phyloP scores from a whole-genome alignment of 331 rosid species.

The Rhamnella rubrinervis region DNA sequence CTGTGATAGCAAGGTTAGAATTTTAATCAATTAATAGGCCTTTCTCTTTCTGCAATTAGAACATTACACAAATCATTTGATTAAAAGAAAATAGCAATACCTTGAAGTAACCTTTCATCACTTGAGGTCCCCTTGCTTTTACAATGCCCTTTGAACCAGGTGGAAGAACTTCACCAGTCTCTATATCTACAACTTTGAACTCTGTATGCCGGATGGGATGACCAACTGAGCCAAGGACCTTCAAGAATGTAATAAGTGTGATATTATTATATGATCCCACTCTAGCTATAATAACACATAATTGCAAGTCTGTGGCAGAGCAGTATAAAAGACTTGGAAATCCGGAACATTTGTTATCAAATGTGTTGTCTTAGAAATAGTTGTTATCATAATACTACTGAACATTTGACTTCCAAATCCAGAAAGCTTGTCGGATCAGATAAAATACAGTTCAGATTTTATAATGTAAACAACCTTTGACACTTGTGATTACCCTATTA shows the following conservation, averaged over 20 bases:
- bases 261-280: constrained; percentile 35
- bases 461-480: background rate
- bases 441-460: background rate
- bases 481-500: too few species aligned
- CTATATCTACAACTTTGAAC: constrained; percentile 68
- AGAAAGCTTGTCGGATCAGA: background rate
- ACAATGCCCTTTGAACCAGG: constrained; percentile 81
- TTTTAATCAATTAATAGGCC: background rate
- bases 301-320: constrained; percentile 16
- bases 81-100: constrained; percentile 35
- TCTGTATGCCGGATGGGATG: constrained; percentile 76
- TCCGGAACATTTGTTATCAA: background rate
- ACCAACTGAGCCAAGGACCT: constrained; percentile 96
- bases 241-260: constrained; percentile 42
- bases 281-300: constrained; percentile 17
- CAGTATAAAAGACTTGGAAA: background rate
- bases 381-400: constrained; percentile 1
- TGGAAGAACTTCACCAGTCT: constrained; percentile 68
- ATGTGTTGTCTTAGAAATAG: background rate
- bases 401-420: background rate
- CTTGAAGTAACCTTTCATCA: constrained; percentile 95
- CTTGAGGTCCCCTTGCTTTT: constrained; percentile 74
- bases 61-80: background rate
- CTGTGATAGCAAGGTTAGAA: too few species aligned
- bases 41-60: background rate